A percentile compares a stretch with the other conserved stretches of the same genome.
These are phyloP conservation scores for Candolleomyces eurysporus DNA, from an alignment of 768 basidiomycete genomes.

Conservation along the genomic window DNA sequence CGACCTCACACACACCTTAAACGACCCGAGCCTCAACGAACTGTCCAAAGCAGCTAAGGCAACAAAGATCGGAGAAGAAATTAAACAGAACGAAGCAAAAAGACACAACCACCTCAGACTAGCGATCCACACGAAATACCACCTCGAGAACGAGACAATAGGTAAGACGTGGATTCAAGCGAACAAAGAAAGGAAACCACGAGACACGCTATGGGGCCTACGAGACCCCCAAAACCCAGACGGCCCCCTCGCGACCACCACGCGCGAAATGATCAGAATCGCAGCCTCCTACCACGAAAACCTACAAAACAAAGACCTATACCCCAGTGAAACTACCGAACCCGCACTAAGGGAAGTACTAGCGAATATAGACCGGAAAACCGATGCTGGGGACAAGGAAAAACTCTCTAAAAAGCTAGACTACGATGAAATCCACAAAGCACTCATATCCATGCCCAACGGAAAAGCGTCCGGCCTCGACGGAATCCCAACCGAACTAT, in stretches of 20 bases:
- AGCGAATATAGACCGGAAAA: neutral
- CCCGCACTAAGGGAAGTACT: neutral
- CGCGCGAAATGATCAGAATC: neutral
- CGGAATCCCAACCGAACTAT: constrained; percentile 23
- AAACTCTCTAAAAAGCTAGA: neutral
- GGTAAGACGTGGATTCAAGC: neutral
- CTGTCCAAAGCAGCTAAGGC: too few relatives aligned
- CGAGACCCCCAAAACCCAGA: neutral
- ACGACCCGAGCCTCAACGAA: too few relatives aligned
- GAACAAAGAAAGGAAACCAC: neutral
- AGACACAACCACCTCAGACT: too few relatives aligned
- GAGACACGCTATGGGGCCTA: neutral
- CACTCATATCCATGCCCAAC: neutral
- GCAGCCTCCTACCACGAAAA: neutral
- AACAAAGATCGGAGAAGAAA: too few relatives aligned
- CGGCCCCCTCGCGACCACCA: neutral
- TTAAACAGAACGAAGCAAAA: too few relatives aligned
- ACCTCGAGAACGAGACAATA: neutral
- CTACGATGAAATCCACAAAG: neutral
- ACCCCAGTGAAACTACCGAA: neutral
- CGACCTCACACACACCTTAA: too few relatives aligned
- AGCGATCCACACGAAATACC: neutral
- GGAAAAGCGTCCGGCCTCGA: constrained; percentile 19
- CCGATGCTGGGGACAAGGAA: neutral
- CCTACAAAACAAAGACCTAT: neutral